Base-by-base conservation (phyloP, 1,284 basidiomycete species). In the Cutaneotrichosporon sp. region DNA sequence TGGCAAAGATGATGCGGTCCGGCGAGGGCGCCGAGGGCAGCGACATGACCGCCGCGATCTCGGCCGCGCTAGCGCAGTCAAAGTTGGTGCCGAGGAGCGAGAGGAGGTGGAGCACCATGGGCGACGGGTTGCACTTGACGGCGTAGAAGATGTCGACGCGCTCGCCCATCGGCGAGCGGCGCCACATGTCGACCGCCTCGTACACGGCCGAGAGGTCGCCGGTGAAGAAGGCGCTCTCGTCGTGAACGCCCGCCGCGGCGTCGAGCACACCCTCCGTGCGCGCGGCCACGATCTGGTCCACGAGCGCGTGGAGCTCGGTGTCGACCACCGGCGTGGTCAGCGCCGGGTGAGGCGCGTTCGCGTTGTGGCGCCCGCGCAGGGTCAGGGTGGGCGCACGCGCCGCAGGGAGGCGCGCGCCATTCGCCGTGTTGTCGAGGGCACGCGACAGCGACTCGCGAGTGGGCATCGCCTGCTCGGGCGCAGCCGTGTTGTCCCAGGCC, bases 81-180 rank as follows among this genome's bases (percentile, higher is more conserved):
- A 99, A 99, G 16, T 93, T 93, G 1, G 90, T 84, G 45, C 95
- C 95, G 63, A 98, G 82, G 25, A 89, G 87, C 13, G 93, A 91
- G 45, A 99, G 87, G 54, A 99, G 85, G 65, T 92, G 89, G 58
- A 99, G 84, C 53, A 99, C 88, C 72, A 92, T 91, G 3, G 93
- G 92, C 74, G 98, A 95, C 14, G 97, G 95, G 82, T 98, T 99
- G 82, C 95, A 97, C 82, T 97, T 98, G 75, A 97, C 89, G 60
- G 94, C 91, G 80, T 93, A 99, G 81, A 93, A 97, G 29, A 95
- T 93, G 71, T 92, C 87, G 50, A 99, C 87, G 59, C 90, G 86
- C 22, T 71, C 67, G 8, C 79, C 79, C 16, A 91, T 92, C 24
- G 99, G 84, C 67, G 86, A 86, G 22, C 83, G 80, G 67, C 84